Percentiles rank a stretch among this genome's conserved stretches.
Conservation (phyloP, 495 filamentous ascomycete genomes). For the Trichoderma reesei region DNA sequence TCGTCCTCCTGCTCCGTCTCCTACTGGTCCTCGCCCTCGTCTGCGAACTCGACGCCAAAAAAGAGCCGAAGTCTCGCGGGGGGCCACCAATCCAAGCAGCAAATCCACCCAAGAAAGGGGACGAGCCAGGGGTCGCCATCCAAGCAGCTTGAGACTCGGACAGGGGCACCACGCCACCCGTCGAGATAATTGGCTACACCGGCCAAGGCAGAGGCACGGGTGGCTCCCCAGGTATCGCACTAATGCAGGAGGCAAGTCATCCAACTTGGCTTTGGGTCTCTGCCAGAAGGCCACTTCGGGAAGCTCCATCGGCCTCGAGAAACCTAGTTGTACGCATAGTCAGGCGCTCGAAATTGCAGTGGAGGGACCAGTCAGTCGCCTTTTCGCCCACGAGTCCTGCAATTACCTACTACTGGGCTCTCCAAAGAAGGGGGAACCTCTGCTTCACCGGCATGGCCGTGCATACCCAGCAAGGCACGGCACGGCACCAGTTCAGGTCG, state of each 20-base stretch:
- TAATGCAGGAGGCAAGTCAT: slow-evolving; percentile 9
- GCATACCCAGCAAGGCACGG: neutral
- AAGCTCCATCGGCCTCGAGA: neutral
- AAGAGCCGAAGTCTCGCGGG: slow-evolving; percentile 3
- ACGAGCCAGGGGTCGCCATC: neutral
- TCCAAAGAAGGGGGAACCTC: neutral
- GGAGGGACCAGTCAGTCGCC: neutral
- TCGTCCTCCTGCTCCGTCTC: neutral
- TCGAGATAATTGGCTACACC: slow-evolving; percentile 1
- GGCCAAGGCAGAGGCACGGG: neutral
- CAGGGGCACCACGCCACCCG: neutral
- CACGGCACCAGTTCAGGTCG: neutral
- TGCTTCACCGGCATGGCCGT: neutral
- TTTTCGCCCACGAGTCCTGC: neutral
- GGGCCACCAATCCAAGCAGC: neutral
- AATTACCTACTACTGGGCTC: neutral
- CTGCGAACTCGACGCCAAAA: neutral
- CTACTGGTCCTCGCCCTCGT: neutral
- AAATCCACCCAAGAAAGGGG: slow-evolving; percentile 8
- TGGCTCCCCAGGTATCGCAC: neutral
- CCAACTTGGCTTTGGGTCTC: neutral
- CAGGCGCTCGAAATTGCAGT: neutral
- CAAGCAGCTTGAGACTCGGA: neutral
- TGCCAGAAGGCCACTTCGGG: neutral
- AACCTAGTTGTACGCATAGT: neutral